Conservation (phyloP, 2,329 filamentous ascomycete genomes). For the Akanthomyces uredinophilus region DNA sequence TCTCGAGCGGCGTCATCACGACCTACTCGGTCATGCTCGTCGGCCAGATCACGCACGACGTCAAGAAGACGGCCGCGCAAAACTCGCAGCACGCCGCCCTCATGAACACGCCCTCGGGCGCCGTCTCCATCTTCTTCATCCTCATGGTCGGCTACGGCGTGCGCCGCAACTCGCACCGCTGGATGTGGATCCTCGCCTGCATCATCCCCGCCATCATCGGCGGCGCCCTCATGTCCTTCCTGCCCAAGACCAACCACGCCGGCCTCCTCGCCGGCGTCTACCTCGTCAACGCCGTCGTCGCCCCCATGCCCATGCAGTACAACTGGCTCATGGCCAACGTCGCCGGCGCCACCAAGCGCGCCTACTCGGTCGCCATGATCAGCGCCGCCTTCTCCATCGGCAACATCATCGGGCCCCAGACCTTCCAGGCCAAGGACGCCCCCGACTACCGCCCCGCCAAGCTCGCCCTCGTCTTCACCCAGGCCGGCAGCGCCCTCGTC, state of each 20-base stretch:
- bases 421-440: conserved; percentile 30
- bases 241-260: conserved; percentile 38
- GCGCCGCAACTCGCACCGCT: conserved; percentile 32
- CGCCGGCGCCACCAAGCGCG: conserved; percentile 20
- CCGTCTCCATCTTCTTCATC: conserved; percentile 13
- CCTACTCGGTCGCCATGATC: conserved; percentile 11
- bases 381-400: conserved; percentile 28
- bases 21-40: conserved; percentile 13
- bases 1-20: conserved; percentile 24
- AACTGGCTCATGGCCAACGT: conserved; percentile 45
- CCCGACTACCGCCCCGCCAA: conserved; percentile 33
- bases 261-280: conserved; percentile 46
- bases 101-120: conserved; percentile 13
- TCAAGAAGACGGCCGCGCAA: neutral
- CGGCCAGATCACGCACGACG: conserved; percentile 11
- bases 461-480: conserved; percentile 19
- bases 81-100: conserved; percentile 13
- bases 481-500: neutral
- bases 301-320: conserved; percentile 37
- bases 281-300: conserved; percentile 45
- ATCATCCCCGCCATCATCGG: conserved; percentile 46
- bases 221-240: conserved; percentile 50
- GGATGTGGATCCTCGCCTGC: conserved; percentile 34
- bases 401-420: conserved; percentile 34
- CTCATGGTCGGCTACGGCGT: conserved; percentile 35